These are phyloP conservation scores for Candida hispaniensis DNA, from an alignment of 805 yeast species.

Conservation along the genomic window DNA sequence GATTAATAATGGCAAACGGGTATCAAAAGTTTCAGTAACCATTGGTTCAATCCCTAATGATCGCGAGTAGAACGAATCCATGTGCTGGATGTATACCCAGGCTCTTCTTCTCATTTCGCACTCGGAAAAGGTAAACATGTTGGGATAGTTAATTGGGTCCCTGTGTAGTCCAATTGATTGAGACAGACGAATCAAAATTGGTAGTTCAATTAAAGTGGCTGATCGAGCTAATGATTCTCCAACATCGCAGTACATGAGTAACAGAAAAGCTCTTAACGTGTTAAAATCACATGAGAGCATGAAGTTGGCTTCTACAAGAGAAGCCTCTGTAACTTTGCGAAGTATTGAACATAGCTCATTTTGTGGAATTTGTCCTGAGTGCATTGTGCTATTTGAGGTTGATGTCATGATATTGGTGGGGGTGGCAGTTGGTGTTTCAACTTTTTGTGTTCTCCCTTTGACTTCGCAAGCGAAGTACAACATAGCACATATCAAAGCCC, in stretches of 20 bases:
- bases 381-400: slow-evolving; percentile 1
- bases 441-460: neutral
- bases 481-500: slow-evolving; percentile 12
- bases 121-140: slow-evolving; percentile 11
- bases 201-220: slow-evolving; percentile 2
- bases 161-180: slow-evolving; percentile 9
- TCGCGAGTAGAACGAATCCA: slow-evolving; percentile 11
- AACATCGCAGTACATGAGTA: slow-evolving; percentile 4
- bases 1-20: slow-evolving; percentile 1
- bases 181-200: slow-evolving; percentile 9
- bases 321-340: too few species aligned
- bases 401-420: neutral
- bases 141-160: slow-evolving; percentile 9
- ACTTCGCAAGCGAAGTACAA: slow-evolving; percentile 8
- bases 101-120: slow-evolving; percentile 13
- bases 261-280: slow-evolving; percentile 5
- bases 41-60: slow-evolving; percentile 12
- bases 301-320: slow-evolving; percentile 7
- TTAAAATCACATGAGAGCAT: too few species aligned
- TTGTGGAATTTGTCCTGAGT: slow-evolving; percentile 1
- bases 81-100: slow-evolving; percentile 10
- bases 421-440: neutral
- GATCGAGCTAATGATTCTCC: slow-evolving; percentile 7
- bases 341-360: too few species aligned
- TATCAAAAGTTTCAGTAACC: slow-evolving; percentile 9